These are phyloP conservation scores for Drechslerella dactyloides DNA, from an alignment of 2,329 filamentous ascomycete genomes.

Conservation along the genomic window DNA sequence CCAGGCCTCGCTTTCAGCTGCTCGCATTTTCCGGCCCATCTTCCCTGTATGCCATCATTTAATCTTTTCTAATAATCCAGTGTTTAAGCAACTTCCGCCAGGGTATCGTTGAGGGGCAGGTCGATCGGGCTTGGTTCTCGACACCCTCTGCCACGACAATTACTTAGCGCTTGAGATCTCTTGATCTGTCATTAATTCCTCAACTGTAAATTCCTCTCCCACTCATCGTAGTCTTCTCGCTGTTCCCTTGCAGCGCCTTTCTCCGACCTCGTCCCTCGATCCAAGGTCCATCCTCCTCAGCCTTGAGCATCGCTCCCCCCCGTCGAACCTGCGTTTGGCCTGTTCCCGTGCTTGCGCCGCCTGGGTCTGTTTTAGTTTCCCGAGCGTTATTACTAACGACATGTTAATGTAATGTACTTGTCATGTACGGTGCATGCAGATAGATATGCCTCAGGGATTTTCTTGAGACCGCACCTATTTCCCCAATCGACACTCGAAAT, in stretches of 20 bases:
- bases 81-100: conserved; percentile 19
- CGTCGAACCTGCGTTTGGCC: conserved; percentile 24
- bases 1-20: conserved; percentile 16
- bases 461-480: conserved; percentile 23
- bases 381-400: conserved; percentile 31
- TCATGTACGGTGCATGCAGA: conserved; percentile 13
- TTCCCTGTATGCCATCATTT: conserved; percentile 4
- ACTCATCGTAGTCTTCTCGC: conserved; percentile 14
- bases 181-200: conserved; percentile 40
- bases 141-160: conserved; percentile 44
- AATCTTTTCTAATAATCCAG: conserved; percentile 33
- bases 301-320: conserved; percentile 5
- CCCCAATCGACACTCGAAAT: conserved; percentile 30
- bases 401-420: conserved; percentile 26
- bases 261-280: conserved; percentile 9
- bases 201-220: conserved; percentile 34
- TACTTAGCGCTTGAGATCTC: conserved; percentile 45
- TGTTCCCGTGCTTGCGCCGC: conserved; percentile 27
- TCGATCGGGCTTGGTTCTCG: conserved; percentile 36
- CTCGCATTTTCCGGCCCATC: conserved; percentile 5
- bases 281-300: conserved; percentile 34
- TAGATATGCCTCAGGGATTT: conserved; percentile 40
- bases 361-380: conserved; percentile 4
- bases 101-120: conserved; percentile 32
- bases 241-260: conserved; percentile 34